Evolutionary conservation across 768 basidiomycete species (phyloP).

Genomic region (Coprinellus micaceus): DNA sequence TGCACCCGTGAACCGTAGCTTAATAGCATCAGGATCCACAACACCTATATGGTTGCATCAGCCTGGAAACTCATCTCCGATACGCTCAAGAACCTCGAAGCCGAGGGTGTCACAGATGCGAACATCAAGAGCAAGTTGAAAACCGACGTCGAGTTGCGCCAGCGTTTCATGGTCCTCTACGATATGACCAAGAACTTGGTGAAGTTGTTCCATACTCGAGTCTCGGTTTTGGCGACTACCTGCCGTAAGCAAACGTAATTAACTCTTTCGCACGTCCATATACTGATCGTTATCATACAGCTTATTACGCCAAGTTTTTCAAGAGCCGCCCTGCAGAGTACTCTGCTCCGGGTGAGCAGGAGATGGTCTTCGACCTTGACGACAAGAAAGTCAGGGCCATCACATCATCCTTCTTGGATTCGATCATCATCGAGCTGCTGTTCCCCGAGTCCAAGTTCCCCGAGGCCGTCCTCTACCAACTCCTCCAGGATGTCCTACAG

Average conservation of each 20-base stretch:
- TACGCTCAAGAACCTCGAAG: constrained; percentile 51
- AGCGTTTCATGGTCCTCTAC: constrained; percentile 59
- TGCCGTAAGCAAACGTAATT: constrained; percentile 47
- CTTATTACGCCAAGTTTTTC: constrained; percentile 71
- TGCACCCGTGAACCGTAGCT: neutral
- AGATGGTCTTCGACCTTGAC: constrained; percentile 62
- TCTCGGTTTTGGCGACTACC: constrained; percentile 66
- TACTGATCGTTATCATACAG: constrained; percentile 32
- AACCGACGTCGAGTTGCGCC: constrained; percentile 46
- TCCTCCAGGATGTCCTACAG: constrained; percentile 67
- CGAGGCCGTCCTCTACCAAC: constrained; percentile 57
- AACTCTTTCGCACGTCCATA: neutral
- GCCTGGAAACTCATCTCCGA: constrained; percentile 75
- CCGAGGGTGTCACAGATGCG: constrained; percentile 51
- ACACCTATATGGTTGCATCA: constrained; percentile 76
- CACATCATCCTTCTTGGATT: constrained; percentile 76
- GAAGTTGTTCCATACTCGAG: constrained; percentile 57
- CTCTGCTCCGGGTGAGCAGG: constrained; percentile 40
- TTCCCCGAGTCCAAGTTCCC: constrained; percentile 71
- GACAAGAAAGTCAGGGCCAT: constrained; percentile 50
- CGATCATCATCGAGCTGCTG: constrained; percentile 78
- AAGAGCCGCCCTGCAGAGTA: constrained; percentile 46
- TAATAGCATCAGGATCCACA: constrained; percentile 59
- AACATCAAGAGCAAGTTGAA: constrained; percentile 52
- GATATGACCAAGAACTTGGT: constrained; percentile 61